A percentile compares a stretch with the other conserved stretches of the same genome.
Evolutionary conservation across 371 early-diverging fungal species (phyloP).

Genomic region (Lichtheimia ornata): DNA sequence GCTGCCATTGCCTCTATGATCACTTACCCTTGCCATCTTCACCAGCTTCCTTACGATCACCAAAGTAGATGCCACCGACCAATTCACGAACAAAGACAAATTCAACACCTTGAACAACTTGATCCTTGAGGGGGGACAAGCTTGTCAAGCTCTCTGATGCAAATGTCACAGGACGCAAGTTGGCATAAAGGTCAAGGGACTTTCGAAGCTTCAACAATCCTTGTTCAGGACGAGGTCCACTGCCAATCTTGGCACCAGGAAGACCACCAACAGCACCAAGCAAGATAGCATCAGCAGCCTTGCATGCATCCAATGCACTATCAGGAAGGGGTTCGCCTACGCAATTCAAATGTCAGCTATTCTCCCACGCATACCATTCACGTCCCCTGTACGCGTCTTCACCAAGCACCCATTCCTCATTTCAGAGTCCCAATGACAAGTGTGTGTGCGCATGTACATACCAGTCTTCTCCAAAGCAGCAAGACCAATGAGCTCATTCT

Average conservation of each 20-base stretch:
- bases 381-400: too few species aligned
- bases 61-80: conserved; percentile 97
- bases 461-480: conserved; percentile 91
- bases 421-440: background rate
- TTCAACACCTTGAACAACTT: conserved; percentile 85
- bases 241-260: conserved; percentile 84
- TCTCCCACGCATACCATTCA: background rate
- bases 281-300: conserved; percentile 84
- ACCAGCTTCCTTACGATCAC: conserved; percentile 86
- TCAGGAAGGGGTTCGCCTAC: conserved; percentile 85
- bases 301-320: conserved; percentile 76
- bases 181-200: conserved; percentile 89
- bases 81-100: conserved; percentile 94
- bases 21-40: conserved; percentile 66
- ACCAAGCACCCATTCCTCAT: too few species aligned
- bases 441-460: conserved; percentile 45
- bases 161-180: conserved; percentile 93
- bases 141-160: conserved; percentile 82
- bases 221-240: conserved; percentile 92
- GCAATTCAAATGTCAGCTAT: background rate
- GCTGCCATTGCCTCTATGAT: background rate
- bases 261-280: conserved; percentile 96
- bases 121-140: conserved; percentile 88
- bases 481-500: conserved; percentile 86
- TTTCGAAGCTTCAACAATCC: conserved; percentile 92